Evolutionary conservation across 2,329 filamentous ascomycete genomes (phyloP).

Genomic region (Xylaria sp.): DNA sequence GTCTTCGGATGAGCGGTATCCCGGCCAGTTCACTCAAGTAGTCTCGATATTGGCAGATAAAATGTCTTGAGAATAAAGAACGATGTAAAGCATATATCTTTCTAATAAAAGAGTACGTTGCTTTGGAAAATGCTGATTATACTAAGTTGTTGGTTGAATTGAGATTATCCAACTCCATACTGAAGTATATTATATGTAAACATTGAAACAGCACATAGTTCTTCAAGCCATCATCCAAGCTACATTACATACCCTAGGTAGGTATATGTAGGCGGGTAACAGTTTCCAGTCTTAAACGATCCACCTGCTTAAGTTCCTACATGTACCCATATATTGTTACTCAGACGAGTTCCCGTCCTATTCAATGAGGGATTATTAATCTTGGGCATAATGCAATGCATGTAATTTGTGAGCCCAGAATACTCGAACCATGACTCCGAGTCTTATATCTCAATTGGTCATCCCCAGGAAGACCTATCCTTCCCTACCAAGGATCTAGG

Average conservation of each 20-base stretch:
- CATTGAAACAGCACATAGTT: no score
- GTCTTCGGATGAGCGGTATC: conserved; percentile 63
- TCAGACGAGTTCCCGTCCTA: background rate
- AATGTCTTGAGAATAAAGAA: no score
- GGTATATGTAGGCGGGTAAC: no score
- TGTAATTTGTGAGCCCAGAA: background rate
- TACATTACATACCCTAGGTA: no score
- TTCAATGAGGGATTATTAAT: conserved; percentile 13
- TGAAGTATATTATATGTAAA: no score
- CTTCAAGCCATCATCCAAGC: no score
- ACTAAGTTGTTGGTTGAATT: no score
- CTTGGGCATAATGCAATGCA: conserved; percentile 5
- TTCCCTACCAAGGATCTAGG: background rate
- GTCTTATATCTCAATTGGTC: background rate
- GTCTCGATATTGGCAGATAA: background rate
- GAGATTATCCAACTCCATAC: no score
- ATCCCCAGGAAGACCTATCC: background rate
- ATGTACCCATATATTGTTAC: background rate
- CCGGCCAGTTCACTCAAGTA: background rate
- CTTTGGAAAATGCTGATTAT: background rate
- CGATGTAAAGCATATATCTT: no score
- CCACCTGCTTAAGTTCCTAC: background rate
- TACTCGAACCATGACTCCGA: background rate
- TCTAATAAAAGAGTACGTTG: background rate
- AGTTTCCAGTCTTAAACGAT: no score